Evolutionary conservation across 2,329 filamentous ascomycete species (phyloP), one percentile per base, ranked within the genome.

Genomic region (Simplicillium sp.): DNA sequence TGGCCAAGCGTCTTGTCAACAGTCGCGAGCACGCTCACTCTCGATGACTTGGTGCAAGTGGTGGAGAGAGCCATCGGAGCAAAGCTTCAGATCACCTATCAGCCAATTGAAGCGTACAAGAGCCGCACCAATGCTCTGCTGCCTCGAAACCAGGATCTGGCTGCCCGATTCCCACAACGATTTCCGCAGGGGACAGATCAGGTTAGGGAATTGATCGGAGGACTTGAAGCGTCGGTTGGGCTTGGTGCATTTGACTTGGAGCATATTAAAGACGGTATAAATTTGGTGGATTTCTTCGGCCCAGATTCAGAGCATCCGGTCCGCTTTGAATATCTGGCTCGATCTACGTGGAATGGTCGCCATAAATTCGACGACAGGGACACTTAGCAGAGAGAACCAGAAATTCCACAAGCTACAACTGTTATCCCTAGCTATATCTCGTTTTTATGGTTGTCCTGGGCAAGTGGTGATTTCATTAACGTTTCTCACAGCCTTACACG

Each of bases 41-140:
- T 57, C n/a, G 56, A 57, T 7, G 50, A 55, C 45, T 49, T 60
- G 2, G 50, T 58, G 16, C 12, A 25, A 12, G 45, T 59, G 4
- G 43, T 58, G 7, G 60, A 62, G 41, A 60, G 60, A 33, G 60
- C 42, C 12, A 50, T 57, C 34, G 51, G 51, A 3, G 45, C 37
- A 12, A 47, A 48, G 37, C 44, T 58, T 9, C n/a, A 51, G 29
- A 49, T 59, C 13, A 41, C 37, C 14, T 56, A 57, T 33, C 54
- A 58, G 33, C 45, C 50, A 3, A 44, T 58, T 17, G 44, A 50
- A 20, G 46, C 44, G 11, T 37, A 56, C 20, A 43, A 53, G 17
- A 47, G 45, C 29, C 52, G 52, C 31, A 42, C 52, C 2, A 41
- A 37, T 12, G 38, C 46, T 17, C 47, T 50, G 17, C 48, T 60